A percentile compares a stretch with the other conserved stretches of the same genome.
These are phyloP conservation scores for Tardiomyces digboiensis DNA, from an alignment of 1,139 yeast species.

Conservation along the genomic window DNA sequence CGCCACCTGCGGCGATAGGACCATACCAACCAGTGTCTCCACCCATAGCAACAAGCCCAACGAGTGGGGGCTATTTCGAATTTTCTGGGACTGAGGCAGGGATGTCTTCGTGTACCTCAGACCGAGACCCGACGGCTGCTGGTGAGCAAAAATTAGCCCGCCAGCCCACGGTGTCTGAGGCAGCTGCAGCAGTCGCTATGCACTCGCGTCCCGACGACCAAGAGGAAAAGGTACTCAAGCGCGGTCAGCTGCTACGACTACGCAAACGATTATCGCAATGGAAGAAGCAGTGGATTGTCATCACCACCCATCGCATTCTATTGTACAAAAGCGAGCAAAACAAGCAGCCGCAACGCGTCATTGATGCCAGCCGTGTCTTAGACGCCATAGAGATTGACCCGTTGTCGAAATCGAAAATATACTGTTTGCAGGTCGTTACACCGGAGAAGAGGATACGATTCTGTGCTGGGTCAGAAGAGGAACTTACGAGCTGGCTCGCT, in stretches of 20 bases:
- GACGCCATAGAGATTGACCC: conserved; percentile 49
- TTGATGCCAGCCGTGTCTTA: conserved; percentile 32
- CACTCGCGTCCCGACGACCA: conserved; percentile 1
- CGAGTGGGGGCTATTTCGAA: conserved; percentile 2
- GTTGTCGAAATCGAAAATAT: conserved; percentile 32
- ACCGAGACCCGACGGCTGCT: conserved; percentile 4
- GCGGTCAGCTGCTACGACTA: conserved; percentile 35
- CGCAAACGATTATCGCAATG: conserved; percentile 40
- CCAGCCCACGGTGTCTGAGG: conserved; percentile 2
- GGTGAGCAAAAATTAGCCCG: conserved; percentile 2
- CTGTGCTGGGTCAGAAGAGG: conserved; percentile 38
- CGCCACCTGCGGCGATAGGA: neutral
- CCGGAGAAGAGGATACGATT: conserved; percentile 37
- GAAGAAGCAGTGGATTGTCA: conserved; percentile 35
- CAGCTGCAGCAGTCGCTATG: neutral
- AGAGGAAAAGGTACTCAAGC: conserved; percentile 32
- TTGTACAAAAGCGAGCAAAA: conserved; percentile 32
- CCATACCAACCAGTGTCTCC: neutral
- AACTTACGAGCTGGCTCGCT: conserved; percentile 42
- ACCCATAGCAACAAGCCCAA: conserved; percentile 2
- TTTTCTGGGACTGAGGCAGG: conserved; percentile 12
- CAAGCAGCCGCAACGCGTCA: conserved; percentile 23
- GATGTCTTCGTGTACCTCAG: conserved; percentile 24
- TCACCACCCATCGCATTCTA: conserved; percentile 34
- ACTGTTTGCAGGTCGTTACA: conserved; percentile 42